phyloP scores from a whole-genome alignment of 495 filamentous ascomycete genomes.

The Penicillium longicatenatum region DNA sequence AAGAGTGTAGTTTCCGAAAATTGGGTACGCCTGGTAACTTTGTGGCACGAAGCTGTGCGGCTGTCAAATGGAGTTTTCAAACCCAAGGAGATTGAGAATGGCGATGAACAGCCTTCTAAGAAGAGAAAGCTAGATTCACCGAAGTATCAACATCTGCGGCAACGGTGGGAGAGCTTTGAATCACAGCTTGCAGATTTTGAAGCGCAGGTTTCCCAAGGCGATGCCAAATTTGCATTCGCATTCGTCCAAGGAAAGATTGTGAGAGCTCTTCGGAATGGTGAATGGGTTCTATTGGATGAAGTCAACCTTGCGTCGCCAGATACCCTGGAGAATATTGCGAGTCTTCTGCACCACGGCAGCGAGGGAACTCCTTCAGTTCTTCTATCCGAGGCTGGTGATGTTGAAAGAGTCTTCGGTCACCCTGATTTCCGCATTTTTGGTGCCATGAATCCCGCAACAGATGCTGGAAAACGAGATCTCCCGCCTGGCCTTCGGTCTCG shows the following conservation, averaged over 20 bases:
- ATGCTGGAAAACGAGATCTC: conserved; percentile 93
- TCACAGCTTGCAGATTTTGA: conserved; percentile 77
- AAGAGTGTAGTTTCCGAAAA: conserved; percentile 79
- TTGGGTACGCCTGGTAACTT: conserved; percentile 77
- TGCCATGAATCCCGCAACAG: conserved; percentile 98
- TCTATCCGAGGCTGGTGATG: conserved; percentile 87
- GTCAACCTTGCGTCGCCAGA: conserved; percentile 96
- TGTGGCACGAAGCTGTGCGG: conserved; percentile 87
- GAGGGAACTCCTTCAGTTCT: conserved; percentile 75
- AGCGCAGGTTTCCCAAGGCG: conserved; percentile 73
- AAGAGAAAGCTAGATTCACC: conserved; percentile 76
- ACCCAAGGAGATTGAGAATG: conserved; percentile 42
- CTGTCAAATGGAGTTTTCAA: conserved; percentile 76
- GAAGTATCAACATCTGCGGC: conserved; percentile 64
- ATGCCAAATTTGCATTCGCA: conserved; percentile 85
- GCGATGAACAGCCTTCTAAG: conserved; percentile 68
- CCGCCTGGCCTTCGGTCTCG: conserved; percentile 79
- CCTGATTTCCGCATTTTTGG: conserved; percentile 95
- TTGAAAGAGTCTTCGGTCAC: conserved; percentile 85
- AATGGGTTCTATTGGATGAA: conserved; percentile 98
- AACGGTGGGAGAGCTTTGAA: conserved; percentile 80
- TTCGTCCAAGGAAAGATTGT: conserved; percentile 96
- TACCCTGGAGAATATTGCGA: conserved; percentile 89
- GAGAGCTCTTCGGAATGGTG: conserved; percentile 86
- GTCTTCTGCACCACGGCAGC: conserved; percentile 71